Conservation (phyloP, 176 grass and related monocot species). For the Aegilops tauschii region DNA sequence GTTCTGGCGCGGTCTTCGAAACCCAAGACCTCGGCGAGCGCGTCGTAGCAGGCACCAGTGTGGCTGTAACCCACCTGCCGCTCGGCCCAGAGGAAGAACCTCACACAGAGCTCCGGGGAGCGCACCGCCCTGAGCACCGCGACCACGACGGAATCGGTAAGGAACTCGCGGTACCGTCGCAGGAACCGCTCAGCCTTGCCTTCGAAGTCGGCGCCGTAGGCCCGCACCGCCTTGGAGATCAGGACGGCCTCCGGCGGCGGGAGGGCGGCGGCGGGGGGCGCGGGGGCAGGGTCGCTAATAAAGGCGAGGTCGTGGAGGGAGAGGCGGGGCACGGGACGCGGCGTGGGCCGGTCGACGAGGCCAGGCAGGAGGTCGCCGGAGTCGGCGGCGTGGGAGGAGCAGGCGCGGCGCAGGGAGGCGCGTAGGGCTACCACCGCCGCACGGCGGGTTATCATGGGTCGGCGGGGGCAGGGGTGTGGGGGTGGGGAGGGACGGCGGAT, state of each 20-base stretch:
- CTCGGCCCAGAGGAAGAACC: conserved; percentile 91
- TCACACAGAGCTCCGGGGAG: conserved; percentile 60
- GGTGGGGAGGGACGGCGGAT: background rate
- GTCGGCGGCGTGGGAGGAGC: conserved; percentile 27
- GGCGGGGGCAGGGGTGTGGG: background rate
- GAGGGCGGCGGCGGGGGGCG: conserved; percentile 12
- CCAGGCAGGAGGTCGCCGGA: conserved; percentile 22
- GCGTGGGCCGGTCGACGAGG: conserved; percentile 1
- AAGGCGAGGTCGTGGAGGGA: conserved; percentile 67
- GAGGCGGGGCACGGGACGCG: background rate
- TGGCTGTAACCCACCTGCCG: conserved; percentile 86
- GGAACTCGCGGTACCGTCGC: conserved; percentile 59
- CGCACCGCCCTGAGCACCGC: conserved; percentile 56
- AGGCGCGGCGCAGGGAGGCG: conserved; percentile 24
- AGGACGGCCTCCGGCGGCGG: conserved; percentile 59
- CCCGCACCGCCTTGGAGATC: conserved; percentile 70
- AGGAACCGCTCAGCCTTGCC: conserved; percentile 59
- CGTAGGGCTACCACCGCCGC: conserved; percentile 34
- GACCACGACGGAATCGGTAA: conserved; percentile 60
- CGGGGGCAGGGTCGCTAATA: conserved; percentile 36
- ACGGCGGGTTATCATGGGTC: conserved; percentile 40
- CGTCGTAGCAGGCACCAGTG: conserved; percentile 58
- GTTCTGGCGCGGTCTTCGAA: conserved; percentile 61
- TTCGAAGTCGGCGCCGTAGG: conserved; percentile 40
- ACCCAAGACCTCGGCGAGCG: conserved; percentile 51